These are phyloP conservation scores for Fusarium kyushuense DNA, from an alignment of 2,329 filamentous ascomycete species.

Conservation along the genomic window DNA sequence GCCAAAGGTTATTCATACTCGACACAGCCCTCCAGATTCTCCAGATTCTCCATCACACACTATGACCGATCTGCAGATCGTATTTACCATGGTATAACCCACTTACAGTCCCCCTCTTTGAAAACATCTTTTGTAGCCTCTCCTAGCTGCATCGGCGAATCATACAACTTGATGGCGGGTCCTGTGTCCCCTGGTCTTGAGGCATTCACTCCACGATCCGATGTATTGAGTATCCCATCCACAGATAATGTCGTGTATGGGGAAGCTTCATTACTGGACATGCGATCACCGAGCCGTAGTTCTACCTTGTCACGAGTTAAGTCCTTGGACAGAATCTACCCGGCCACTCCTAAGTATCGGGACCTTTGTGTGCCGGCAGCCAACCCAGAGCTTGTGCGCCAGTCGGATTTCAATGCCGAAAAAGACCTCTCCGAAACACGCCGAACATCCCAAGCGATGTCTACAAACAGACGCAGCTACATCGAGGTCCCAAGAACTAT, in stretches of 20 bases:
- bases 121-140: slow-evolving; percentile 33
- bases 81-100: slow-evolving; percentile 37
- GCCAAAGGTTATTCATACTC: slow-evolving; percentile 25
- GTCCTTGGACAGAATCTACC: slow-evolving; percentile 55
- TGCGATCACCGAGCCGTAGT: slow-evolving; percentile 47
- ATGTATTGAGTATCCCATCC: slow-evolving; percentile 52
- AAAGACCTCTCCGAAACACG: slow-evolving; percentile 29
- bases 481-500: slow-evolving; percentile 50
- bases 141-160: slow-evolving; percentile 54
- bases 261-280: slow-evolving; percentile 56
- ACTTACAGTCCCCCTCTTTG: slow-evolving; percentile 41
- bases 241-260: slow-evolving; percentile 56
- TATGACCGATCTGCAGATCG: slow-evolving; percentile 46
- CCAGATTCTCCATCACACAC: slow-evolving; percentile 49
- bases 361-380: slow-evolving; percentile 49
- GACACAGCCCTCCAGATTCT: slow-evolving; percentile 45
- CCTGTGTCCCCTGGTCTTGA: slow-evolving; percentile 40
- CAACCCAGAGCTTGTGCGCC: slow-evolving; percentile 37
- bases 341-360: slow-evolving; percentile 48
- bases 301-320: slow-evolving; percentile 50
- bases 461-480: slow-evolving; percentile 42
- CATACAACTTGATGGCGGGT: slow-evolving; percentile 41
- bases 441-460: slow-evolving; percentile 47
- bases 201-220: slow-evolving; percentile 51
- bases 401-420: slow-evolving; percentile 24